phyloP scores from a whole-genome alignment of 2,329 filamentous ascomycete species.

The Curvularia lunata region DNA sequence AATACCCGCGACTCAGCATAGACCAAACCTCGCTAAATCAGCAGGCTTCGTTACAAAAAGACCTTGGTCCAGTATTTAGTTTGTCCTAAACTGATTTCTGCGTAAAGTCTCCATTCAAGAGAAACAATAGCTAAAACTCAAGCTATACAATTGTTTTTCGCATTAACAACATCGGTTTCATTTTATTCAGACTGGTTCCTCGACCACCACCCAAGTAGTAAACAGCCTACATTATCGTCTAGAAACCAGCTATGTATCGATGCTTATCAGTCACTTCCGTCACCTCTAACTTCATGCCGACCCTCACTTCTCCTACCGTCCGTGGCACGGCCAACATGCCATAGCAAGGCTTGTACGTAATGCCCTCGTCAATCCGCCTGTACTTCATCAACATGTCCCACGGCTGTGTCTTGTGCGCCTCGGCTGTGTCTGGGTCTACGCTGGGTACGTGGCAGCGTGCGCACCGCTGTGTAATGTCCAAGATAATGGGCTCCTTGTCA shows the following conservation, averaged over 20 bases:
- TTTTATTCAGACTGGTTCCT: not conserved
- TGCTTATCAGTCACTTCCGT: conserved; percentile 64
- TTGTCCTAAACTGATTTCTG: too few species aligned
- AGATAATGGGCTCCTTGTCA: conserved; percentile 43
- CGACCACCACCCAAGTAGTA: not conserved
- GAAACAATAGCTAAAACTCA: not conserved
- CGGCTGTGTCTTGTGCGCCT: conserved; percentile 64
- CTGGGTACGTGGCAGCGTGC: conserved; percentile 69
- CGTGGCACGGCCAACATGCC: conserved; percentile 69
- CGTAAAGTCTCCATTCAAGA: too few species aligned
- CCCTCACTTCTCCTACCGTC: conserved; percentile 61
- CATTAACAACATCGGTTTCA: not conserved
- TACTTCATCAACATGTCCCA: conserved; percentile 69
- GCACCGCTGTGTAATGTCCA: conserved; percentile 66
- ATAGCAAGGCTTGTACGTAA: conserved; percentile 70
- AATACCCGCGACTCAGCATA: too few species aligned
- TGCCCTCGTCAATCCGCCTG: conserved; percentile 64
- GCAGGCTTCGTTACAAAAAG: too few species aligned
- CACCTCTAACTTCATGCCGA: conserved; percentile 66
- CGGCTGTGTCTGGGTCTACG: conserved; percentile 67
- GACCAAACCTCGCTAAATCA: too few species aligned
- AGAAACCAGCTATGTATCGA: conserved; percentile 56
- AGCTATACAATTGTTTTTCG: not conserved
- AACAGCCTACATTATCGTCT: not conserved
- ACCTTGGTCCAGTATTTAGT: too few species aligned